Percentiles rank a stretch among this genome's conserved stretches.
Conservation (phyloP, 164 flowering plant species). For the Brasenia schreberi region DNA sequence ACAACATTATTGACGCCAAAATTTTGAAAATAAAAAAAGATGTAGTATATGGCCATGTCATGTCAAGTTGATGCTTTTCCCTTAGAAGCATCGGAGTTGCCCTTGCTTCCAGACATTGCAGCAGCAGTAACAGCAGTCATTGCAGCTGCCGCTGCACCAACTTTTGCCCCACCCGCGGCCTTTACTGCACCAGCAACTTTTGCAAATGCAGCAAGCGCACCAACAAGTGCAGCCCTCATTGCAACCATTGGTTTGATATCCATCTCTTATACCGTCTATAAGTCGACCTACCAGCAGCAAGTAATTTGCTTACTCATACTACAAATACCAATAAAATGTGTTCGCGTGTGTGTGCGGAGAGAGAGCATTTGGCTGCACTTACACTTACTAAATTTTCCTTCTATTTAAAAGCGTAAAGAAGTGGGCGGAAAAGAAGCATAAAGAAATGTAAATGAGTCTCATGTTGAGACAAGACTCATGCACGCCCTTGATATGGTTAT, state of each 20-base stretch:
- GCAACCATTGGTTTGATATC: slow-evolving; percentile 75
- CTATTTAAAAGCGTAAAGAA: no score
- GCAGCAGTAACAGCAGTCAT: slow-evolving; percentile 79
- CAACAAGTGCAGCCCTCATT: slow-evolving; percentile 68
- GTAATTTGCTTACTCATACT: no score
- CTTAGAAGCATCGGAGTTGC: slow-evolving; percentile 24
- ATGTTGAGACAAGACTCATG: no score
- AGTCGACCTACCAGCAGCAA: neutral
- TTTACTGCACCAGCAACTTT: slow-evolving; percentile 74
- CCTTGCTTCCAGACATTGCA: slow-evolving; percentile 47
- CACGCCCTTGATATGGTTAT: no score
- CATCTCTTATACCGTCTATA: slow-evolving; percentile 20
- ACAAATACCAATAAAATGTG: no score
- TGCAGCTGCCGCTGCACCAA: slow-evolving; percentile 85
- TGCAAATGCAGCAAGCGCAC: slow-evolving; percentile 80
- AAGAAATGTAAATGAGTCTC: no score
- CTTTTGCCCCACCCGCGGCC: slow-evolving; percentile 81
- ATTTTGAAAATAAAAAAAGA: neutral
- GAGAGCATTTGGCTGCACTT: no score
- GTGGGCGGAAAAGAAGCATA: no score
- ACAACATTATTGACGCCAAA: neutral
- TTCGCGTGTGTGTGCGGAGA: no score
- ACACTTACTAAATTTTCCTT: no score
- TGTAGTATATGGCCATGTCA: neutral
- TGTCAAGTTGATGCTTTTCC: slow-evolving; percentile 18